Conservation (phyloP, 352 stramenopile species). For the Phytopythium montanum region DNA sequence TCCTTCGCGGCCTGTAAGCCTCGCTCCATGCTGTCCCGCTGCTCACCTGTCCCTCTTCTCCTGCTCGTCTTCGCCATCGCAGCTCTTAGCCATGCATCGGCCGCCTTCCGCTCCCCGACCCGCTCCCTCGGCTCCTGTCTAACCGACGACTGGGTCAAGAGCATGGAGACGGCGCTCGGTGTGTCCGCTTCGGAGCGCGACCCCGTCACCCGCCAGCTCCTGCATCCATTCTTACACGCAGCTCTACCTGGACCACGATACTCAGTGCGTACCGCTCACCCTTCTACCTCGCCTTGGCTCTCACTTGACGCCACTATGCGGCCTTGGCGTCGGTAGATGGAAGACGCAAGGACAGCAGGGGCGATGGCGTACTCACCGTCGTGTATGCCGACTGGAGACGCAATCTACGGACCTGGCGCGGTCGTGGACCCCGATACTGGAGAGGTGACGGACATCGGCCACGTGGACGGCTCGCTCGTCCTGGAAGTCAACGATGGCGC, state of each 20-base stretch:
- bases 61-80: neutral
- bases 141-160: conserved; percentile 24
- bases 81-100: neutral
- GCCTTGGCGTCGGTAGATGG: neutral
- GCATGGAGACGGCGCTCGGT: conserved; percentile 5
- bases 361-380: conserved; percentile 1
- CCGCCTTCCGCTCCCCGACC: conserved; percentile 14
- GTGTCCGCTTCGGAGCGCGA: conserved; percentile 9
- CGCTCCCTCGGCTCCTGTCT: conserved; percentile 37
- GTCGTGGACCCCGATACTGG: conserved; percentile 14
- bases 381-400: conserved; percentile 11
- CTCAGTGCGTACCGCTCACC: neutral
- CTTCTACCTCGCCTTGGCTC: neutral
- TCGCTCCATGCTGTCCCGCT: neutral
- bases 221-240: conserved; percentile 24
- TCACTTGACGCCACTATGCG: neutral
- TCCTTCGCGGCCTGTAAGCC: too few relatives aligned
- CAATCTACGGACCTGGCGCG: conserved; percentile 21
- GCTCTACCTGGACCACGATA: conserved; percentile 17
- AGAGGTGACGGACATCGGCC: conserved; percentile 12
- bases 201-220: conserved; percentile 6
- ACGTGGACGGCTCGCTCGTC: conserved; percentile 14
- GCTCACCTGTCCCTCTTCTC: neutral
- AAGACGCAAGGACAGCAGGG: conserved; percentile 15
- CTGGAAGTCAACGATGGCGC: conserved; percentile 24